phyloP scores from a whole-genome alignment of 1,284 basidiomycete species.

The Ceratobasidium sp. region DNA sequence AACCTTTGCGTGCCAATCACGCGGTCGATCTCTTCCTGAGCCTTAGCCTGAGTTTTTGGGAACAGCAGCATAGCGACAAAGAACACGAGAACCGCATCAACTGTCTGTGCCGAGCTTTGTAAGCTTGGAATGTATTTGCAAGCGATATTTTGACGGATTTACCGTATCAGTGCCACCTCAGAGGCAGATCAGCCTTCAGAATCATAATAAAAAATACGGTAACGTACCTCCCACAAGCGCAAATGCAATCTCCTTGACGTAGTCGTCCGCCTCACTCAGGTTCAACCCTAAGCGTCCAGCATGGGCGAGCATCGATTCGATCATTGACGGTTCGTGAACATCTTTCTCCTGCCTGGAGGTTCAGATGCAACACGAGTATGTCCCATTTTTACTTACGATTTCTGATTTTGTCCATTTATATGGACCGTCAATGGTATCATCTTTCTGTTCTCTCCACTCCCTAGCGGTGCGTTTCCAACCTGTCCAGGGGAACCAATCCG shows the following conservation, averaged over 20 bases:
- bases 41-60: conserved; percentile 55
- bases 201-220: no score
- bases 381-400: neutral
- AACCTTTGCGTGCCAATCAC: conserved; percentile 55
- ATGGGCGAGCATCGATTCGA: neutral
- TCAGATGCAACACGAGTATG: no score
- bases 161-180: neutral
- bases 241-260: neutral
- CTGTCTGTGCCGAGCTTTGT: neutral
- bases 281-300: neutral
- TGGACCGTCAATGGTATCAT: neutral
- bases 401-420: conserved; percentile 27
- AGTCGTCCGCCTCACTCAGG: neutral
- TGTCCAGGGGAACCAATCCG: conserved; percentile 44
- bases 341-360: neutral
- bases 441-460: conserved; percentile 32
- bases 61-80: conserved; percentile 53
- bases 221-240: conserved; percentile 3
- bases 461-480: conserved; percentile 15
- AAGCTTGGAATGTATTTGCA: no score
- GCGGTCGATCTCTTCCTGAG: conserved; percentile 56
- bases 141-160: no score
- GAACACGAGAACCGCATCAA: conserved; percentile 6
- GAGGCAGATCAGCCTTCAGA: no score
- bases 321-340: conserved; percentile 13